phyloP scores from a whole-genome alignment of 2,329 filamentous ascomycete species.

The Didymella keratinophila region DNA sequence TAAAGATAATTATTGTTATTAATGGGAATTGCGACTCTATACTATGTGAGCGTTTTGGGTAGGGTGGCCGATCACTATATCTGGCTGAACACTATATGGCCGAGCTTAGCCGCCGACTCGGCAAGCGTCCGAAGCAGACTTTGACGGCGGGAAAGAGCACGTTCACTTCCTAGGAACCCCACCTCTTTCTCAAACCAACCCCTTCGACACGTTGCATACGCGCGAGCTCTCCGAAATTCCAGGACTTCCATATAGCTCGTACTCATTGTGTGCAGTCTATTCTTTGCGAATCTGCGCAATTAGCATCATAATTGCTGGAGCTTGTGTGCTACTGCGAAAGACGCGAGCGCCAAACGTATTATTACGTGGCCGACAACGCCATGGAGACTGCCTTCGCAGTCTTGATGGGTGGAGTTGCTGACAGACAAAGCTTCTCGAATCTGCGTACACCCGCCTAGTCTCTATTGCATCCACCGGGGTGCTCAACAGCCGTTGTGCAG shows the following conservation, averaged over 20 bases:
- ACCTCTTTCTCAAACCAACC: constrained; percentile 8
- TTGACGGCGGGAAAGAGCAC: constrained; percentile 10
- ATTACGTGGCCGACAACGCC: not conserved
- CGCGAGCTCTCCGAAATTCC: constrained; percentile 1
- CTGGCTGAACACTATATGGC: too few relatives aligned
- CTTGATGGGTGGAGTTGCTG: constrained; percentile 1
- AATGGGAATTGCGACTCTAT: too few relatives aligned
- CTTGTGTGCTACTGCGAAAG: not conserved
- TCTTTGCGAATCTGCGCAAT: constrained; percentile 2
- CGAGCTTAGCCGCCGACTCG: constrained; percentile 5
- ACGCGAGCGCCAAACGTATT: not conserved
- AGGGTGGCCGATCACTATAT: too few relatives aligned
- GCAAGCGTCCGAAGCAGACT: constrained; percentile 7
- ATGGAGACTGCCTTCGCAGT: not conserved
- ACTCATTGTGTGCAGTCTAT: not conserved
- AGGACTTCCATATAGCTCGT: not conserved
- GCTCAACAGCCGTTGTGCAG: constrained; percentile 1
- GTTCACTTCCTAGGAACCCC: not conserved
- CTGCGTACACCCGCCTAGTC: not conserved
- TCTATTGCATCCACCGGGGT: not conserved
- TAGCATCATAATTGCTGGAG: not conserved
- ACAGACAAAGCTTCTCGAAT: not conserved
- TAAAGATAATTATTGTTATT: too few relatives aligned
- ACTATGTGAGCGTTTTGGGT: too few relatives aligned
- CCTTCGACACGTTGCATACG: constrained; percentile 5